Evolutionary conservation across 78 protist genomes (phyloP), one percentile per base, ranked within the genome.

Genomic region (Salpingoeca rosetta): DNA sequence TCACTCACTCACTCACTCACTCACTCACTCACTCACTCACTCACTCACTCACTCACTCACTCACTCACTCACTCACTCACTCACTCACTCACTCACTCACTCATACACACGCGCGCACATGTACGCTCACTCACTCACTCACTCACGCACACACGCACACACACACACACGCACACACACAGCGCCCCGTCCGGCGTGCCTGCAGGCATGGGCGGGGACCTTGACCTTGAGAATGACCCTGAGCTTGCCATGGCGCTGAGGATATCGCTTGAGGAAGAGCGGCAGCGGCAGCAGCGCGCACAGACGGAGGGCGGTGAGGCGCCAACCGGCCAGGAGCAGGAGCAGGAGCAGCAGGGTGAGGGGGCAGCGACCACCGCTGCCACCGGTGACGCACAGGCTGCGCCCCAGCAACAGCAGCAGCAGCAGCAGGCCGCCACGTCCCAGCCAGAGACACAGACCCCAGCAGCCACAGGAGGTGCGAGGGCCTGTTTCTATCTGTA

Each of bases 261-360:
- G 74, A 84, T 94, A 35, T 93, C 95, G 22, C 85, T 93, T 86
- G 97, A 94, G 80, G 97, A 94, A 87, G 97, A 92, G 65, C 89
- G 92, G 57, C 88, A 78, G 86, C 88, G 95, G 43, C 91, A 92
- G 81, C 94, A 94, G 79, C 87, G 90, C 37, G 95, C 85, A 44
- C 86, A 88, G 37, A 84, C 72, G 87, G 72, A 74, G 73, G 57
- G 74, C 31, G 90, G 89, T 44, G 88, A 78, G 36, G 86, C 76
- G n/a, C n/a, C n/a, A n/a, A n/a, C n/a, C n/a, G n/a, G n/a, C n/a
- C n/a, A n/a, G n/a, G n/a, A 12, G 86, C n/a, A 40, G 88, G 88
- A 27, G 26, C 73, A 44, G 43, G 38, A 40, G 81, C 40, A 2
- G 31, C 3, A 39, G 56, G 44, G 82, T 78, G 44, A 37, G 83